Evolutionary conservation across 257 asterid genomes (phyloP).

Genomic region (Solanum dulcamara): DNA sequence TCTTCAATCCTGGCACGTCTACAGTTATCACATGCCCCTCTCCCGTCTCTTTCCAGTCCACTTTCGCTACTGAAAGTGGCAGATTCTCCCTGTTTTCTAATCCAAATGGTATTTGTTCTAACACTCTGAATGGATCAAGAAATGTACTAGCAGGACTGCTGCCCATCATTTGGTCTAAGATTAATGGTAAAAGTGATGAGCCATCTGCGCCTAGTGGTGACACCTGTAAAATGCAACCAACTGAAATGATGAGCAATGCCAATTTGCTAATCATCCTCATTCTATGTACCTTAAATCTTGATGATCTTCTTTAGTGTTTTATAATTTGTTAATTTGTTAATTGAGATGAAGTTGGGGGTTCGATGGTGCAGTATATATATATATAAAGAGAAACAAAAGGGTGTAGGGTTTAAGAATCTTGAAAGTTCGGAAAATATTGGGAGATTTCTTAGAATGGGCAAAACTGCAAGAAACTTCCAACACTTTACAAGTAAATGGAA

Average conservation of each 20-base stretch:
- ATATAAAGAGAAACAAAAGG: not conserved
- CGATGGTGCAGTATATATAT: not conserved
- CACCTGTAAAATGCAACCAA: not conserved
- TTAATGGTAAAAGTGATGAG: slow-evolving; percentile 5
- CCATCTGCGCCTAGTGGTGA: not conserved
- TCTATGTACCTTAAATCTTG: not conserved
- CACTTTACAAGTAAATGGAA: not conserved
- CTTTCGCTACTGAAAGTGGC: not conserved
- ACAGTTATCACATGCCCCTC: slow-evolving; percentile 1
- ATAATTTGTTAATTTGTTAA: not conserved
- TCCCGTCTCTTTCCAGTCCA: slow-evolving; percentile 21
- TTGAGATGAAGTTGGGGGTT: too few species aligned
- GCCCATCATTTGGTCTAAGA: not conserved
- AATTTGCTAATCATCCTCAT: not conserved
- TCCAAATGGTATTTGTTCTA: slow-evolving; percentile 13
- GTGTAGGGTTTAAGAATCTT: not conserved
- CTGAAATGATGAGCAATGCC: not conserved
- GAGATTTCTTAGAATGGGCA: not conserved
- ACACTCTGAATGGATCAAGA: slow-evolving; percentile 13
- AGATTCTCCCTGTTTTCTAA: slow-evolving; percentile 9
- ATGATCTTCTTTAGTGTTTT: not conserved
- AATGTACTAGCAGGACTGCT: not conserved
- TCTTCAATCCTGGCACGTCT: slow-evolving; percentile 17
- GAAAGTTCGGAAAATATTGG: not conserved
- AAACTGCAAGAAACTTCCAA: not conserved